phyloP scores from a whole-genome alignment of 2,329 filamentous ascomycete species.

The Periconia macrospinosa region DNA sequence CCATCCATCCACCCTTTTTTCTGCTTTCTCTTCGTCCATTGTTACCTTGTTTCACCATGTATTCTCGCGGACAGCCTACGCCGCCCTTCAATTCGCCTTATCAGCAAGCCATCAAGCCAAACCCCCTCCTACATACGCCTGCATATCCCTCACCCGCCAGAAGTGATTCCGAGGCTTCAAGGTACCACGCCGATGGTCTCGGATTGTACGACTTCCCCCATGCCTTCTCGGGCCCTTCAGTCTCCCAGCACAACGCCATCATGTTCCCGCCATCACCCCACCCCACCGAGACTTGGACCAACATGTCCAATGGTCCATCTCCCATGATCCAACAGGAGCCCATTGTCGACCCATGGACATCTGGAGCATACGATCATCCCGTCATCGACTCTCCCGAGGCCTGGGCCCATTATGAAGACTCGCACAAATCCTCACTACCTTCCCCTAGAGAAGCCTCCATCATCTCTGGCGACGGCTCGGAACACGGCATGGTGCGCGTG shows the following conservation, averaged over 20 bases:
- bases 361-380: conserved; percentile 38
- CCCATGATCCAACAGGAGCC: conserved; percentile 33
- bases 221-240: conserved; percentile 14
- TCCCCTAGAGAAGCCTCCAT: conserved; percentile 36
- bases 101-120: conserved; percentile 29
- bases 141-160: conserved; percentile 40
- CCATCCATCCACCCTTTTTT: conserved; percentile 2
- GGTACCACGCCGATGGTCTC: conserved; percentile 31
- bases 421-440: conserved; percentile 39
- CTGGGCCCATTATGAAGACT: conserved; percentile 31
- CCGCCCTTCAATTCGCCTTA: conserved; percentile 42
- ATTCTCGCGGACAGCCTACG: conserved; percentile 33
- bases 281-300: conserved; percentile 37
- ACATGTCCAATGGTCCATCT: conserved; percentile 29
- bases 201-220: conserved; percentile 38
- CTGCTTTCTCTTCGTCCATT: background rate
- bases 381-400: conserved; percentile 33
- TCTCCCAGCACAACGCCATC: conserved; percentile 10
- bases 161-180: conserved; percentile 29
- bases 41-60: conserved; percentile 22
- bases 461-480: conserved; percentile 36
- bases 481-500: conserved; percentile 28
- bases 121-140: conserved; percentile 30
- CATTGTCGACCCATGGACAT: conserved; percentile 33
- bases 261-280: conserved; percentile 40